These are phyloP conservation scores for Xanthoconium purpureum DNA, from an alignment of 768 basidiomycete species.

Conservation along the genomic window DNA sequence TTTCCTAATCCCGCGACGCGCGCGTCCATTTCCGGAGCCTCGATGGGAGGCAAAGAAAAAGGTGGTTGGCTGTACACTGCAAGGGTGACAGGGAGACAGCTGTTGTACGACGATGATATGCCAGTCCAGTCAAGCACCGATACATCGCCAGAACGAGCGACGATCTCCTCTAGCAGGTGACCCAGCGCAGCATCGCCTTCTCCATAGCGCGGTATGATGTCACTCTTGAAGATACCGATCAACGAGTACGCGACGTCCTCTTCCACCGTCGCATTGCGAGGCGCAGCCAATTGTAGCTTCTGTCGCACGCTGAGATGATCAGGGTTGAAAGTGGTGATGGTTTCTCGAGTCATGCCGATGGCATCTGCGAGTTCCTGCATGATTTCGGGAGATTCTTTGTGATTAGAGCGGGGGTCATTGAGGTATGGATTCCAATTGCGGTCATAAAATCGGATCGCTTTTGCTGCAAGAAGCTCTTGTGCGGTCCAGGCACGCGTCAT, in stretches of 20 bases:
- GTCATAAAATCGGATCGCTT: not conserved
- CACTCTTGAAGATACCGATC: conserved; percentile 8
- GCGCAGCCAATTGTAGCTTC: conserved; percentile 12
- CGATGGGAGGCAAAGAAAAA: not conserved
- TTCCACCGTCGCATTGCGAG: conserved; percentile 3
- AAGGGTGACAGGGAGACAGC: conserved; percentile 9
- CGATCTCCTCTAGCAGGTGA: conserved; percentile 12
- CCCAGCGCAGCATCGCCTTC: conserved; percentile 3
- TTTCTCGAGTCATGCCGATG: not conserved
- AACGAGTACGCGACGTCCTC: conserved; percentile 10
- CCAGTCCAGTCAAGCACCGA: conserved; percentile 13
- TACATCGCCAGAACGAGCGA: conserved; percentile 7
- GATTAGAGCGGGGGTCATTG: not conserved
- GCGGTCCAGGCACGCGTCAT: too few relatives aligned
- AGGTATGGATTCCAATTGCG: not conserved
- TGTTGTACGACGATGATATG: conserved; percentile 10
- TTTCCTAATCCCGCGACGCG: not conserved
- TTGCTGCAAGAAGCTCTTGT: not conserved
- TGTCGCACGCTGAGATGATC: conserved; percentile 4
- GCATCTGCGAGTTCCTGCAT: conserved; percentile 8
- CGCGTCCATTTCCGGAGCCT: not conserved
- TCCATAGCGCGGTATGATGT: not conserved
- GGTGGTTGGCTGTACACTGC: not conserved
- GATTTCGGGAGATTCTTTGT: not conserved
- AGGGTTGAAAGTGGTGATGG: conserved; percentile 2